Conservation (phyloP, 2,329 filamentous ascomycete species). For the Trichophyton mentagrophytes region DNA sequence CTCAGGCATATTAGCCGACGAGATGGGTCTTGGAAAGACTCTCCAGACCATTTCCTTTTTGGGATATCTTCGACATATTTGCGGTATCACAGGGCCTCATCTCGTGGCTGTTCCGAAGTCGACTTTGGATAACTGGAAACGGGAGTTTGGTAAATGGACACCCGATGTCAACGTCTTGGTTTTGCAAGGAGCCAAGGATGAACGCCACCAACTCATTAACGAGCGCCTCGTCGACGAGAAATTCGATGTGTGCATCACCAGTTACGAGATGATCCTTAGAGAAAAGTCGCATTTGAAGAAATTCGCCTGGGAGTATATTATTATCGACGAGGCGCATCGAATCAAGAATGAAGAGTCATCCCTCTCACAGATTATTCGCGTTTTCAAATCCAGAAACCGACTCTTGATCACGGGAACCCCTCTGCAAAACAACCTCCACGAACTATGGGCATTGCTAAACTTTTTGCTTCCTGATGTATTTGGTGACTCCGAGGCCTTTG, state of each 20-base stretch:
- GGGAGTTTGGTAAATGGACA: slow-evolving; percentile 88
- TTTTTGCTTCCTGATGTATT: slow-evolving; percentile 98
- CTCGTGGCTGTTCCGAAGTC: slow-evolving; percentile 89
- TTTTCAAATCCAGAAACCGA: slow-evolving; percentile 91
- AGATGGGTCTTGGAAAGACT: slow-evolving; percentile 98
- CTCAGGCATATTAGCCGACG: slow-evolving; percentile 90
- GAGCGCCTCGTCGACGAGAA: slow-evolving; percentile 86
- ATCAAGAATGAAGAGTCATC: slow-evolving; percentile 99
- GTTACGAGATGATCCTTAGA: slow-evolving; percentile 95
- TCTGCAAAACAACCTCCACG: slow-evolving; percentile 93
- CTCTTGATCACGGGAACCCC: slow-evolving; percentile 93
- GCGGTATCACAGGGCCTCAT: slow-evolving; percentile 81
- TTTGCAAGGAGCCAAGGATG: slow-evolving; percentile 88
- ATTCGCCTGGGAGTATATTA: slow-evolving; percentile 99
- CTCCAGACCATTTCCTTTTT: slow-evolving; percentile 94
- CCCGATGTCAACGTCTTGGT: slow-evolving; percentile 91
- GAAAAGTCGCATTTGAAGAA: slow-evolving; percentile 93
- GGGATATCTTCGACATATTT: slow-evolving; percentile 83
- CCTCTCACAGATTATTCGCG: slow-evolving; percentile 84
- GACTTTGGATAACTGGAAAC: slow-evolving; percentile 95
- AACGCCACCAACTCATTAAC: slow-evolving; percentile 75
- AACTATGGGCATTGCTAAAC: slow-evolving; percentile 93
- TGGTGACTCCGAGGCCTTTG: slow-evolving; percentile 89
- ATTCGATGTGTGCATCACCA: slow-evolving; percentile 96
- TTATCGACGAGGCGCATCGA: slow-evolving; percentile 93